phyloP scores from a whole-genome alignment of 176 grass and related monocot species.

The Poa pratensis region DNA sequence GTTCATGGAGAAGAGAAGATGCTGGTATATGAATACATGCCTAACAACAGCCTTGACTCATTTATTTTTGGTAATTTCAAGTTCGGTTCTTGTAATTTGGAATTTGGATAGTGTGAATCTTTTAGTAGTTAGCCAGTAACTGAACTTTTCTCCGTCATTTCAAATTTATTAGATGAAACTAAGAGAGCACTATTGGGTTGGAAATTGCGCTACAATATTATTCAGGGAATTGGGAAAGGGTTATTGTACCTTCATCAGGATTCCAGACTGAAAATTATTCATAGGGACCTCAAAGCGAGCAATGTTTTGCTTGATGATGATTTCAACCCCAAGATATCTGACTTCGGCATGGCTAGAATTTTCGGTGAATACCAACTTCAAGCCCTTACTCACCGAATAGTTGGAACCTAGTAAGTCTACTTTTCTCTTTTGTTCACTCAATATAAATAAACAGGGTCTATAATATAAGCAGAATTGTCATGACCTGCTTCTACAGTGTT shows the following conservation, averaged over 20 bases:
- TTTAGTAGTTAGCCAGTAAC: neutral
- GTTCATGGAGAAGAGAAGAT: conserved; percentile 78
- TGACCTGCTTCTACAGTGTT: neutral
- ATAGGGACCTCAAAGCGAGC: conserved; percentile 76
- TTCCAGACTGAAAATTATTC: conserved; percentile 75
- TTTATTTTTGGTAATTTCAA: conserved; percentile 62
- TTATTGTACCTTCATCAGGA: conserved; percentile 81
- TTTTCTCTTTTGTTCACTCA: neutral
- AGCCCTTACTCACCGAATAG: conserved; percentile 64
- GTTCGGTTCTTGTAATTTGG: neutral
- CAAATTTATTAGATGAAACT: conserved; percentile 54
- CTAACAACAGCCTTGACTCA: conserved; percentile 74
- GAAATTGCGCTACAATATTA: conserved; percentile 60
- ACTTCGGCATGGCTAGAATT: conserved; percentile 74
- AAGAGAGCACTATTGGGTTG: conserved; percentile 58
- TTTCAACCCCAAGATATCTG: conserved; percentile 72
- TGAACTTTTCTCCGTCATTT: conserved; percentile 17
- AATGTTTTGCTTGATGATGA: conserved; percentile 67
- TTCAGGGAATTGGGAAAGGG: conserved; percentile 67
- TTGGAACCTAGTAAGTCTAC: conserved; percentile 64
- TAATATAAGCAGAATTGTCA: neutral
- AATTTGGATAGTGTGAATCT: neutral
- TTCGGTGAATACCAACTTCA: conserved; percentile 65
- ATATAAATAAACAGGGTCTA: neutral
- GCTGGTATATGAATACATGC: conserved; percentile 80